Conservation (phyloP, 2,329 filamentous ascomycete genomes). For the Thielaviopsis ethacetica region DNA sequence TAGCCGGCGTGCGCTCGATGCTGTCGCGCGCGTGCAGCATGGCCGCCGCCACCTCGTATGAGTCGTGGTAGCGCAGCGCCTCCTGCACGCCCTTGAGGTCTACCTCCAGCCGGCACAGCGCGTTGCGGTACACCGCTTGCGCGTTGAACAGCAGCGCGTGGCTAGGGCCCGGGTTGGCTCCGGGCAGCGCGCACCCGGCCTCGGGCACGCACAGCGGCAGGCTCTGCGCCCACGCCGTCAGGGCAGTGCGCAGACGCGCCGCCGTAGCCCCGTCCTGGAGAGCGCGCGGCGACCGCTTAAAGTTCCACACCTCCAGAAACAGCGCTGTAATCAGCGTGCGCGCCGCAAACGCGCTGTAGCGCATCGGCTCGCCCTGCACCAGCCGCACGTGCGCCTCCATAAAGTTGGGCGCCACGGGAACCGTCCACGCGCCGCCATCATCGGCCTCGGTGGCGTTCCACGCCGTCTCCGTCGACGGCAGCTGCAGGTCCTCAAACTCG, state of each 20-base stretch:
- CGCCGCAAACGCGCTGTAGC: slow-evolving; percentile 92
- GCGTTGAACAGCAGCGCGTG: slow-evolving; percentile 97
- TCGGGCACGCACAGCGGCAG: slow-evolving; percentile 48
- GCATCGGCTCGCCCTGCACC: slow-evolving; percentile 79
- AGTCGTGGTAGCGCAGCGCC: slow-evolving; percentile 89
- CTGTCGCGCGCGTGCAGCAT: slow-evolving; percentile 91
- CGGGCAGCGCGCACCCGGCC: neutral
- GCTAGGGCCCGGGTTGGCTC: slow-evolving; percentile 55
- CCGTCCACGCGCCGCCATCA: slow-evolving; percentile 45
- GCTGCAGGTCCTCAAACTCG: slow-evolving; percentile 82
- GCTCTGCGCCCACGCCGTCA: slow-evolving; percentile 99
- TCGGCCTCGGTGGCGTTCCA: slow-evolving; percentile 78
- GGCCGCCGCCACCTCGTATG: slow-evolving; percentile 88
- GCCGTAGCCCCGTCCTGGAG: slow-evolving; percentile 94
- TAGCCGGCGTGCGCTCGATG: slow-evolving; percentile 87
- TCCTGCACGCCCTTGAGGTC: slow-evolving; percentile 94
- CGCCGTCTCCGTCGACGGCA: slow-evolving; percentile 83
- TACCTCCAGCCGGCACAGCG: slow-evolving; percentile 78
- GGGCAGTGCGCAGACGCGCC: slow-evolving; percentile 86
- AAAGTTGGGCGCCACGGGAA: slow-evolving; percentile 65
- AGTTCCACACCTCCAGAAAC: slow-evolving; percentile 97
- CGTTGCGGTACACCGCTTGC: slow-evolving; percentile 92
- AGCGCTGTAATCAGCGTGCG: slow-evolving; percentile 98
- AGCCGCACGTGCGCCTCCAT: slow-evolving; percentile 88
- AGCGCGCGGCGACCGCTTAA: slow-evolving; percentile 95